Percentiles rank a stretch among this genome's conserved stretches.
Evolutionary conservation across 2,329 filamentous ascomycete genomes (phyloP).

Genomic region (Gremmenia infestans): DNA sequence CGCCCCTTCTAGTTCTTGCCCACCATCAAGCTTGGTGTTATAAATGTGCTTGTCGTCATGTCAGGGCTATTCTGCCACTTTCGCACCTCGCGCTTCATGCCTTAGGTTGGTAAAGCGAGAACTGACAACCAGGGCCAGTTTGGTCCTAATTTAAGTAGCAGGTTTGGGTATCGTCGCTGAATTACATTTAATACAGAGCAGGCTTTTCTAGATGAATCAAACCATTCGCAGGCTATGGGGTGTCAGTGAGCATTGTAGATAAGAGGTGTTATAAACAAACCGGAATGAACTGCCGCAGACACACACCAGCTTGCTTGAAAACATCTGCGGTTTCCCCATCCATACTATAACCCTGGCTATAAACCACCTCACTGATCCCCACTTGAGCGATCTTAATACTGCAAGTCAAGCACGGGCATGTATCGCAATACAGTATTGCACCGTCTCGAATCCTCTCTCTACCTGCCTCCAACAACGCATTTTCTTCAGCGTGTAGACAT

Average conservation of each 20-base stretch:
- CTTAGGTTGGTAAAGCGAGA: too few species aligned
- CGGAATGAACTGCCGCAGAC: conserved; percentile 80
- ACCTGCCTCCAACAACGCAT: conserved; percentile 89
- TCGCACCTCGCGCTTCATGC: too few species aligned
- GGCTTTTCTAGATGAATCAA: conserved; percentile 55
- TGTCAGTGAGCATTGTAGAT: conserved; percentile 11
- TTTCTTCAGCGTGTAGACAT: conserved; percentile 98
- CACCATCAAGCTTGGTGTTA: too few species aligned
- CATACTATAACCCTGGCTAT: conserved; percentile 91
- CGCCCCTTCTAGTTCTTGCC: too few species aligned
- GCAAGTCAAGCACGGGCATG: conserved; percentile 94
- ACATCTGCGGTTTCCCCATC: conserved; percentile 78
- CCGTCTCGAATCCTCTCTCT: conserved; percentile 81
- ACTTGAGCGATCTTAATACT: conserved; percentile 98
- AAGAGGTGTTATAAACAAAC: conserved; percentile 44
- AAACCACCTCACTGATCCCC: conserved; percentile 92
- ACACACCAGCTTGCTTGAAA: conserved; percentile 77
- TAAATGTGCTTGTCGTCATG: too few species aligned
- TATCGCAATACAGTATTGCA: conserved; percentile 87
- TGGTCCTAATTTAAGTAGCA: too few species aligned
- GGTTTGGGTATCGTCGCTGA: conserved; percentile 1
- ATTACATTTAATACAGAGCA: conserved; percentile 11
- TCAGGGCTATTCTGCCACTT: too few species aligned
- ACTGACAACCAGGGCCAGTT: too few species aligned
- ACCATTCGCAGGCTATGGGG: conserved; percentile 54